These are phyloP conservation scores for Rhizopogon roseolus DNA, from an alignment of 768 basidiomycete genomes.

Conservation along the genomic window DNA sequence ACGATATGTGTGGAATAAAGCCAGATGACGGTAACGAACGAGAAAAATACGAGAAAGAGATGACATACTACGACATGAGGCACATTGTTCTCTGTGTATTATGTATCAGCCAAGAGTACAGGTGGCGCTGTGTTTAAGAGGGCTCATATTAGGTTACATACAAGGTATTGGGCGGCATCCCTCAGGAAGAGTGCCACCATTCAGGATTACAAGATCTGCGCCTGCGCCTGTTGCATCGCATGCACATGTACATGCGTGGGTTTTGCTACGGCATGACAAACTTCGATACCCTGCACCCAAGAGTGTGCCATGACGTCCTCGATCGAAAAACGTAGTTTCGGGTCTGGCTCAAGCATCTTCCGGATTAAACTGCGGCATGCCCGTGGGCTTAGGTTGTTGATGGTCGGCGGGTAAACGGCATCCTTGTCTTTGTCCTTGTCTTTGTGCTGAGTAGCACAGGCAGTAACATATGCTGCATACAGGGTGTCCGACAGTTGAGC, in stretches of 20 bases:
- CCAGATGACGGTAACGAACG: background rate
- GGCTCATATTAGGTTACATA: background rate
- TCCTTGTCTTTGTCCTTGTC: constrained; percentile 23
- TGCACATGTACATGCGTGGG: constrained; percentile 71
- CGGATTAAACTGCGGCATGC: constrained; percentile 80
- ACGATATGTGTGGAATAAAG: constrained; percentile 9
- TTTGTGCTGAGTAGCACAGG: constrained; percentile 23
- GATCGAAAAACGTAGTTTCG: constrained; percentile 66
- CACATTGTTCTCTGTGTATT: constrained; percentile 19
- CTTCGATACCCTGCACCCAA: constrained; percentile 80
- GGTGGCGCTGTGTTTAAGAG: background rate
- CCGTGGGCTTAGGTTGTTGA: constrained; percentile 85
- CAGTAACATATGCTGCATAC: constrained; percentile 67
- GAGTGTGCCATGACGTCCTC: constrained; percentile 76
- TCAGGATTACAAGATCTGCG: constrained; percentile 29
- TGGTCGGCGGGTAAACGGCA: constrained; percentile 50
- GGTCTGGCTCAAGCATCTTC: constrained; percentile 95
- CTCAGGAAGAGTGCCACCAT: background rate
- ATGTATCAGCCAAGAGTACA: constrained; percentile 4
- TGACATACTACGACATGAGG: constrained; percentile 5
- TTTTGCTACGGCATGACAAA: constrained; percentile 63
- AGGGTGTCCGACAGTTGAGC: constrained; percentile 81
- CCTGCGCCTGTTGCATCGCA: constrained; percentile 55
- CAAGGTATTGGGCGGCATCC: constrained; percentile 1
- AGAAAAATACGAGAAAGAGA: constrained; percentile 4